Base-by-base conservation (phyloP, 2,329 filamentous ascomycete genomes). In the Talaromyces sp. region DNA sequence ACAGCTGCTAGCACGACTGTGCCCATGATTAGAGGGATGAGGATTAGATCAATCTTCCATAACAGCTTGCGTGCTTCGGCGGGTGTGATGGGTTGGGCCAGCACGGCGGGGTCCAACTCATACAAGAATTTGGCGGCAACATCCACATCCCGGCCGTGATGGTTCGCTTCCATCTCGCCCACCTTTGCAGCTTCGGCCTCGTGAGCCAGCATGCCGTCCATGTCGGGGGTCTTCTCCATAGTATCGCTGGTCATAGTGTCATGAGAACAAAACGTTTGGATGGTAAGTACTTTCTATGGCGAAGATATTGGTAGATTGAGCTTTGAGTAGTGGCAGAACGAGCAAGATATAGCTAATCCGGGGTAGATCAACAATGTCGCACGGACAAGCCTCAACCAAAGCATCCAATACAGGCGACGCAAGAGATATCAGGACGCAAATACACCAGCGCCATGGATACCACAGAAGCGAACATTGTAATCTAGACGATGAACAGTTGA, bases 81-180 rank as follows among this genome's bases (percentile, higher is more conserved):
- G 22, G 60, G 52, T 3, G 63, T 65, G 46, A 71, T 67, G 19
- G 67, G 67, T 36, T 62, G 54, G 2, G 53, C 56, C 15, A 62
- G 46, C 21, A 70, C 63, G 35, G 57, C 57, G 2, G 64, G 63
- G 40, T 69, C 65, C 2, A 70, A 50, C 3, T 53, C 59, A 22
- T 63, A 59, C n/a, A 70, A 64, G 35, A 69, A 70, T 22, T 61
- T 60, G n/a, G 66, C 68, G 19, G 67, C 67, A 25, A 68, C 64
- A 63, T 70, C 68, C 40, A 62, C 58, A 33, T 62, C 61, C 22
- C 53, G 43, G 28, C 57, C 17, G 9, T 37, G 50, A 5, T 37
- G 22, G 28, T 43, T 51, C 2, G 53, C 56, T 21, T 62, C 45
- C 15, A 62, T 46, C 5, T 62, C 60, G 15, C 61, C 63, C 2